Evolutionary conservation across 306 rosid species (phyloP).

Genomic region (Casuarina glauca): DNA sequence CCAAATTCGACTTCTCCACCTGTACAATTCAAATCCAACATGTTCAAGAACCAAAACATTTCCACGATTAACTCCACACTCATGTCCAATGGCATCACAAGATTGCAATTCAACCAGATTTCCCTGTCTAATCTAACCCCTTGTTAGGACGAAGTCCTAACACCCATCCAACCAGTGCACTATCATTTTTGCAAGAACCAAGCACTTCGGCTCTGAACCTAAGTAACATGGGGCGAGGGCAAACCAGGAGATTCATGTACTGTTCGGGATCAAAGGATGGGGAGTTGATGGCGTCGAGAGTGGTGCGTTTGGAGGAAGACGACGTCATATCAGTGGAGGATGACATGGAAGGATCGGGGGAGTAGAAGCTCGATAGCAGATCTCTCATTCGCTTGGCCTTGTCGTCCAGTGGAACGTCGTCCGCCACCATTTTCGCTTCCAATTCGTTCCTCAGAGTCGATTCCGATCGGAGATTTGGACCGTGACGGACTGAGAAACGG

Average conservation of each 20-base stretch:
- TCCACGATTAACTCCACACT: background rate
- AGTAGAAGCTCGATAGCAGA: slow-evolving; percentile 91
- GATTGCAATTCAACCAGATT: background rate
- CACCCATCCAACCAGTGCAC: background rate
- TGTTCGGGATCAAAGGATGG: slow-evolving; percentile 77
- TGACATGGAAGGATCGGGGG: slow-evolving; percentile 67
- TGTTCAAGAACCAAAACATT: background rate
- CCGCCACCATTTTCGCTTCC: slow-evolving; percentile 55
- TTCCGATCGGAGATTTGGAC: slow-evolving; percentile 20
- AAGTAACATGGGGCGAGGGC: background rate
- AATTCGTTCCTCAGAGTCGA: background rate
- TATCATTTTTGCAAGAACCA: background rate
- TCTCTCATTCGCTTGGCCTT: slow-evolving; percentile 95
- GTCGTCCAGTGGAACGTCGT: slow-evolving; percentile 63
- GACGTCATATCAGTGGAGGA: slow-evolving; percentile 33
- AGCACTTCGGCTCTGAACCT: background rate
- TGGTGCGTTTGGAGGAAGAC: slow-evolving; percentile 36
- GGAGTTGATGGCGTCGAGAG: slow-evolving; percentile 81
- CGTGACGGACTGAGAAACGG: background rate
- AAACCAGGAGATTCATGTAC: slow-evolving; percentile 82
- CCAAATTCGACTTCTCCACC: slow-evolving; percentile 73
- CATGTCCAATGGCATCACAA: slow-evolving; percentile 4
- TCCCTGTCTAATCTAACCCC: background rate
- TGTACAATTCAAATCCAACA: slow-evolving; percentile 26
- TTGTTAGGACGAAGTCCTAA: background rate